Percentiles rank a stretch among this genome's conserved stretches.
Conservation (phyloP, 306 rosid genomes). For the Vicia sativa region DNA sequence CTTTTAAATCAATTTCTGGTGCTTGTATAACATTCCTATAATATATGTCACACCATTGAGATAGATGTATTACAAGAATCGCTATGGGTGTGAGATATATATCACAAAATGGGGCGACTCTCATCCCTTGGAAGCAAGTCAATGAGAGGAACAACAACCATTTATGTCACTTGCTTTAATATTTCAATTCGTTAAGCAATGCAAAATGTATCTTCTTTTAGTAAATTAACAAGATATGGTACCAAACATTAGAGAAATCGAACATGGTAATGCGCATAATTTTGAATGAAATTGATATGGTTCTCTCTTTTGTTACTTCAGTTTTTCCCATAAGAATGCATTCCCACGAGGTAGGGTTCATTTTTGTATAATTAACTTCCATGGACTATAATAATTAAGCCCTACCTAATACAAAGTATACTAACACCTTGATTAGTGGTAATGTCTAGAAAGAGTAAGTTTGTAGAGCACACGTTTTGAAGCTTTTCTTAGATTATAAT, state of each 20-base stretch:
- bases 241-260: constrained; percentile 31
- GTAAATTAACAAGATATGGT: constrained; percentile 35
- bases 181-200: too few species aligned
- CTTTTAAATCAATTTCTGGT: too few species aligned
- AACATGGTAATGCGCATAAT: constrained; percentile 15
- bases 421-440: constrained; percentile 20
- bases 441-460: constrained; percentile 36
- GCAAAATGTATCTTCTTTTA: too few species aligned
- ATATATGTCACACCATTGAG: too few species aligned
- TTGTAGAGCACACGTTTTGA: constrained; percentile 36
- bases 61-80: too few species aligned
- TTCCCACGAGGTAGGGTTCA: constrained; percentile 38
- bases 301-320: neutral
- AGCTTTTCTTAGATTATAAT: constrained; percentile 9
- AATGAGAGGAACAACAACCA: constrained; percentile 30
- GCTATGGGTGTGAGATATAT: too few species aligned
- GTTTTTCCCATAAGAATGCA: constrained; percentile 36
- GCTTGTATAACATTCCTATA: too few species aligned
- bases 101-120: neutral
- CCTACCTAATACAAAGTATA: constrained; percentile 28
- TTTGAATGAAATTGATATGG: constrained; percentile 18
- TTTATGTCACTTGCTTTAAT: constrained; percentile 21
- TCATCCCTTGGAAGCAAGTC: constrained; percentile 20
- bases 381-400: constrained; percentile 7
- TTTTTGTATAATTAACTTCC: neutral